Evolutionary conservation across 2,329 filamentous ascomycete species (phyloP).

Genomic region (Phaeomoniella chlamydospora): DNA sequence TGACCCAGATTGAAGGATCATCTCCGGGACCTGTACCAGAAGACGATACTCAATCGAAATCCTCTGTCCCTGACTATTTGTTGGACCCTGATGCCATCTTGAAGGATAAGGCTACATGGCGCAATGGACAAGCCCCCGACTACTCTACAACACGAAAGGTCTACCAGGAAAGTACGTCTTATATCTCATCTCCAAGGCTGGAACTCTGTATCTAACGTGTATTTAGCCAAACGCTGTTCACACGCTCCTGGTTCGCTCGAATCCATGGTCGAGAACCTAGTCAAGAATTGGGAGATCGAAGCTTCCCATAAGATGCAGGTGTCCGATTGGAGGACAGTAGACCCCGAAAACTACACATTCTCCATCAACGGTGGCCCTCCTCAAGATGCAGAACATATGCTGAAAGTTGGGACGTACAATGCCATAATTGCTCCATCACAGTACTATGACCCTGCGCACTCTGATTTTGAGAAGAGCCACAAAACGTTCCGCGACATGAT

Average conservation of each 20-base stretch:
- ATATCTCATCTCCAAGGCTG: too few relatives aligned
- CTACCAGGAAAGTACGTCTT: slow-evolving; percentile 37
- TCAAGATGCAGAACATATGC: slow-evolving; percentile 48
- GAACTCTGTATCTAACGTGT: too few relatives aligned
- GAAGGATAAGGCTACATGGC: slow-evolving; percentile 39
- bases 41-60: background rate
- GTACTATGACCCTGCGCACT: slow-evolving; percentile 48
- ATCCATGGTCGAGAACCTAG: slow-evolving; percentile 51
- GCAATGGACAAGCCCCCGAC: slow-evolving; percentile 46
- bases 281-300: slow-evolving; percentile 62
- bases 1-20: too few relatives aligned
- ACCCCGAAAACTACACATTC: slow-evolving; percentile 45
- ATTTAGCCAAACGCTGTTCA: slow-evolving; percentile 39
- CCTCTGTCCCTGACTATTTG: slow-evolving; percentile 40
- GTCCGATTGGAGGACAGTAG: slow-evolving; percentile 51
- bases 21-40: background rate
- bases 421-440: slow-evolving; percentile 49
- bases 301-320: slow-evolving; percentile 52
- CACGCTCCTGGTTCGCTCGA: slow-evolving; percentile 43
- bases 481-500: slow-evolving; percentile 62
- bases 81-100: slow-evolving; percentile 44
- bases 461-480: slow-evolving; percentile 49
- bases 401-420: slow-evolving; percentile 55
- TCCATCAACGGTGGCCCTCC: slow-evolving; percentile 47
- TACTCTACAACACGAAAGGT: slow-evolving; percentile 49